These are phyloP conservation scores for Tolypocladium ophioglossoides DNA, from an alignment of 2,329 filamentous ascomycete genomes.

Conservation along the genomic window DNA sequence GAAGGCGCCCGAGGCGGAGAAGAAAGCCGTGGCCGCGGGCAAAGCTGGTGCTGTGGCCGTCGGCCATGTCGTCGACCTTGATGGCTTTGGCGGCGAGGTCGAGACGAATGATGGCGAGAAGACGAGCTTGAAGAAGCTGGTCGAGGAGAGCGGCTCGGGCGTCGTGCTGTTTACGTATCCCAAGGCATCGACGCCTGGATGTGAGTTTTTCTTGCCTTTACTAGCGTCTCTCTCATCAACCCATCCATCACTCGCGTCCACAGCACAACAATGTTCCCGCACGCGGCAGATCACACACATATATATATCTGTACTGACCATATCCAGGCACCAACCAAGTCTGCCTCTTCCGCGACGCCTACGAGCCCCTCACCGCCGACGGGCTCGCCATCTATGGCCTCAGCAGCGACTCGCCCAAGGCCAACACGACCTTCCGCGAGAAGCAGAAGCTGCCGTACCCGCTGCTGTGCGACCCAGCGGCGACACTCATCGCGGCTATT, in stretches of 20 bases:
- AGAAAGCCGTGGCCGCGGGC: constrained; percentile 13
- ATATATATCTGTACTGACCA: neutral
- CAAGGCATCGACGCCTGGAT: constrained; percentile 86
- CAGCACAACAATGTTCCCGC: neutral
- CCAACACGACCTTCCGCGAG: constrained; percentile 85
- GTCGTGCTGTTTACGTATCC: constrained; percentile 94
- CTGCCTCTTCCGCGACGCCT: constrained; percentile 84
- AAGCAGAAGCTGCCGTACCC: constrained; percentile 86
- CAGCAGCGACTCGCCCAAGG: constrained; percentile 76
- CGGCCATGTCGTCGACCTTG: constrained; percentile 45
- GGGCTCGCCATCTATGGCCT: constrained; percentile 86
- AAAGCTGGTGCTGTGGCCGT: constrained; percentile 33
- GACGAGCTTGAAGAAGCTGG: constrained; percentile 68
- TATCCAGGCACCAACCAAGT: constrained; percentile 79
- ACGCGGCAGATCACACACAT: no score
- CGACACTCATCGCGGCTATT: constrained; percentile 69
- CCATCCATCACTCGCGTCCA: neutral
- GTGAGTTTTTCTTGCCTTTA: constrained; percentile 44
- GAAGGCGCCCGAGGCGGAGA: constrained; percentile 22
- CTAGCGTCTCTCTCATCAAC: constrained; percentile 1
- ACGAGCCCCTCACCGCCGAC: constrained; percentile 62
- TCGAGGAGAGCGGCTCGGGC: constrained; percentile 73
- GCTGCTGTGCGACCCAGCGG: constrained; percentile 72
- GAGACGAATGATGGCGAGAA: constrained; percentile 76
- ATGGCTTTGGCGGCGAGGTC: constrained; percentile 58